Conservation (phyloP, 75 land plant species). For the Azolla pinnata region DNA sequence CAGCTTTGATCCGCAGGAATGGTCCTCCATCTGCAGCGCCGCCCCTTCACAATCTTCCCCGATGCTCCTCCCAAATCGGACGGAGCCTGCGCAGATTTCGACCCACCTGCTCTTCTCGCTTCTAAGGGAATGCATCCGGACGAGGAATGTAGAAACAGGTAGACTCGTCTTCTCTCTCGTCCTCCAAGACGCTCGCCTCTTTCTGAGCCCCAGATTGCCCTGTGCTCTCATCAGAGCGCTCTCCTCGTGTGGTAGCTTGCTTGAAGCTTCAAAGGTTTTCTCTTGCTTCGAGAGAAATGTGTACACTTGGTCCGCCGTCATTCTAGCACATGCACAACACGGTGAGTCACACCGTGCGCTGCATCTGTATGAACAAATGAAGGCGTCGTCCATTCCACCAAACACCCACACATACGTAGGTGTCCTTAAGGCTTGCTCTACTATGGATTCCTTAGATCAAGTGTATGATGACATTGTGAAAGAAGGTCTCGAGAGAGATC, state of each 20-base stretch:
- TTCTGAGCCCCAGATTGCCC: background rate
- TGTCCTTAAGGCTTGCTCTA: slow-evolving; percentile 6
- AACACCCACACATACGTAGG: slow-evolving; percentile 16
- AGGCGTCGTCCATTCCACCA: slow-evolving; percentile 7
- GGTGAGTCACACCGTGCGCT: slow-evolving; percentile 12
- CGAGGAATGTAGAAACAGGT: background rate
- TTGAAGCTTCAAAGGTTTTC: background rate
- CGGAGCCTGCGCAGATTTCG: too few species aligned
- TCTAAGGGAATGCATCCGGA: background rate
- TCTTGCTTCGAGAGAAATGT: background rate
- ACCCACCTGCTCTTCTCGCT: too few species aligned
- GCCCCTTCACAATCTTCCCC: too few species aligned
- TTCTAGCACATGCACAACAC: background rate
- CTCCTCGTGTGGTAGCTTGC: background rate
- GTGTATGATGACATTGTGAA: slow-evolving; percentile 11
- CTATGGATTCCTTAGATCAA: slow-evolving; percentile 2
- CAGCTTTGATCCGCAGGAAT: too few species aligned
- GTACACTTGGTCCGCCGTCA: slow-evolving; percentile 1
- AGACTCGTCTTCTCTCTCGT: background rate
- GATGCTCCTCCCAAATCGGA: too few species aligned
- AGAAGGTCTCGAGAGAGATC: slow-evolving; percentile 4
- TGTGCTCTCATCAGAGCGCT: background rate
- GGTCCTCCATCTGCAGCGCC: too few species aligned
- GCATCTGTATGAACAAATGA: slow-evolving; percentile 10
- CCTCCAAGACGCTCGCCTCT: background rate